These are phyloP conservation scores for Abrus precatorius DNA, from an alignment of 306 rosid species.

Conservation along the genomic window DNA sequence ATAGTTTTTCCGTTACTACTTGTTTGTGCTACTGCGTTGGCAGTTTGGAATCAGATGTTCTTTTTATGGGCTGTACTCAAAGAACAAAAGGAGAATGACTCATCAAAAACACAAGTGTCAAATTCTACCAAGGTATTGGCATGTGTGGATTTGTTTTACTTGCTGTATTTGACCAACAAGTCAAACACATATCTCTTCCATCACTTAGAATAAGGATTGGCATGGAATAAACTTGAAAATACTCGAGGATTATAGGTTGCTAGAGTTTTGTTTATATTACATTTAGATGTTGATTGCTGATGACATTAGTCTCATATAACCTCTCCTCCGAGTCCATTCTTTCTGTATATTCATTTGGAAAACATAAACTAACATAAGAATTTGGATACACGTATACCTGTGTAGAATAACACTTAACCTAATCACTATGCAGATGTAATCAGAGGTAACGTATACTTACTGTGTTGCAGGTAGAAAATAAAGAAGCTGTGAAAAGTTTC, in stretches of 20 bases:
- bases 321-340: background rate
- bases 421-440: slow-evolving; percentile 2
- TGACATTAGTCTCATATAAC: background rate
- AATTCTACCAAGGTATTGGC: slow-evolving; percentile 27
- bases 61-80: slow-evolving; percentile 49
- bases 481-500: background rate
- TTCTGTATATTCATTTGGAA: background rate
- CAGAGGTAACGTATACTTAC: background rate
- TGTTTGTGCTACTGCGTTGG: background rate
- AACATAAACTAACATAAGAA: background rate
- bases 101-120: slow-evolving; percentile 2
- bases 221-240: background rate
- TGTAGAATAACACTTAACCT: background rate
- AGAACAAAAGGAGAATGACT: slow-evolving; percentile 20
- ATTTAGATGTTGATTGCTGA: slow-evolving; percentile 19
- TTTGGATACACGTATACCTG: background rate
- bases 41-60: slow-evolving; percentile 39
- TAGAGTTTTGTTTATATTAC: background rate
- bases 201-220: slow-evolving; percentile 7
- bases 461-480: slow-evolving; percentile 30
- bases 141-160: background rate
- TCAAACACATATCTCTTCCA: background rate
- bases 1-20: background rate
- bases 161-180: background rate
- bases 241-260: background rate